phyloP scores from a whole-genome alignment of 2,329 filamentous ascomycete species.

The Bipolaris gigantea region DNA sequence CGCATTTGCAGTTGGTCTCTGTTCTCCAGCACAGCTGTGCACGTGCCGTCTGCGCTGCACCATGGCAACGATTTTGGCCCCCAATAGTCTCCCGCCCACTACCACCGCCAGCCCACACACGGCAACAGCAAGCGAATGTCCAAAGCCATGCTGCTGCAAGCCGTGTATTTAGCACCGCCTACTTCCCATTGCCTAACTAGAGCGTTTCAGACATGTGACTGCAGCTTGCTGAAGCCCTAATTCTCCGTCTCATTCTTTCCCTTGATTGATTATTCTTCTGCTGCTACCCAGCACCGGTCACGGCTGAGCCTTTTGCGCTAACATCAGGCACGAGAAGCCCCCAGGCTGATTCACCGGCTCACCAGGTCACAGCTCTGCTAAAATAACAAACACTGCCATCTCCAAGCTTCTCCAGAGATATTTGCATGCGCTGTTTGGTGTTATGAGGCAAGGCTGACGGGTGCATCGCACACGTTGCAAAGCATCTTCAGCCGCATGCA shows the following conservation, averaged over 20 bases:
- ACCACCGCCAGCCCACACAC: conserved; percentile 4
- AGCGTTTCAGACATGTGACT: background rate
- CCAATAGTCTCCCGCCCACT: conserved; percentile 6
- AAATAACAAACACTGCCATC: background rate
- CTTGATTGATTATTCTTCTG: background rate
- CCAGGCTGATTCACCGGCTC: conserved; percentile 2
- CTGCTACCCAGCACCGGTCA: background rate
- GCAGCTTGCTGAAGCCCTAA: background rate
- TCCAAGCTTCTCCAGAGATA: background rate
- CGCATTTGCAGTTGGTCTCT: background rate
- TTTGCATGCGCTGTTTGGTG: conserved; percentile 10
- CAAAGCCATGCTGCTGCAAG: conserved; percentile 10
- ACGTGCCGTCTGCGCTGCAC: background rate
- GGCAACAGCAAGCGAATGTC: conserved; percentile 13
- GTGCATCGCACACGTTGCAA: conserved; percentile 16
- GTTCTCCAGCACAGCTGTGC: background rate
- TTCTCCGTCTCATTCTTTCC: background rate
- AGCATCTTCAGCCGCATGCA: conserved; percentile 19
- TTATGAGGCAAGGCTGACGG: conserved; percentile 22
- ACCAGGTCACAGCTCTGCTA: background rate
- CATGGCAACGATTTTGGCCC: conserved; percentile 13
- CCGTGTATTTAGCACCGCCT: conserved; percentile 22
- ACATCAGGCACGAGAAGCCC: conserved; percentile 1
- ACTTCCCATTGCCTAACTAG: conserved; percentile 1
- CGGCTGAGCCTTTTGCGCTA: background rate